phyloP scores from a whole-genome alignment of 768 basidiomycete genomes.

The Cystoderma amianthinum region DNA sequence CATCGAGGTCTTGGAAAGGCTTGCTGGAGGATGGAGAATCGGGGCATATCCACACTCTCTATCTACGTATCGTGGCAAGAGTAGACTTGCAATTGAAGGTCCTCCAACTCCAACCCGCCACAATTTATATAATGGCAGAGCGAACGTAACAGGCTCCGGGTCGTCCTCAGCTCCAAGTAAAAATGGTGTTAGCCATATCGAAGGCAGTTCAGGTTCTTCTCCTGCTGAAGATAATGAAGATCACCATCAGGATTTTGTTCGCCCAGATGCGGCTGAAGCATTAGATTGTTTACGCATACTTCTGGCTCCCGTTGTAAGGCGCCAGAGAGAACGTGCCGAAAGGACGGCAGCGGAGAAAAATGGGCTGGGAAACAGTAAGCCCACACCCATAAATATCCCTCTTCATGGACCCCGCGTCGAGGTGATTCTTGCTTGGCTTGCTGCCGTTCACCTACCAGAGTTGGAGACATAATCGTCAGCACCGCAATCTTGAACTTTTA shows the following conservation, averaged over 20 bases:
- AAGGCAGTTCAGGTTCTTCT: background rate
- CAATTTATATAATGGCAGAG: background rate
- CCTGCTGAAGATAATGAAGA: slow-evolving; percentile 8
- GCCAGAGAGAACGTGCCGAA: slow-evolving; percentile 54
- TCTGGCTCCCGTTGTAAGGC: slow-evolving; percentile 60
- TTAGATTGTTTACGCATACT: slow-evolving; percentile 69
- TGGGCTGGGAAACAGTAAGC: slow-evolving; percentile 46
- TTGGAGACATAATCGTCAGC: slow-evolving; percentile 46
- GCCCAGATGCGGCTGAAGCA: slow-evolving; percentile 40
- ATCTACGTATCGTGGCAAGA: slow-evolving; percentile 26
- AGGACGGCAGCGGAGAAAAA: slow-evolving; percentile 44
- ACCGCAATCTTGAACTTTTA: background rate
- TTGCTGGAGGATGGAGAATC: slow-evolving; percentile 68
- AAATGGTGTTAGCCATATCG: background rate
- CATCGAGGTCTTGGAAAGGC: slow-evolving; percentile 75
- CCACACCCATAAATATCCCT: slow-evolving; percentile 69
- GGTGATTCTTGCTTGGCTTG: slow-evolving; percentile 80
- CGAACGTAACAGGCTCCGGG: background rate
- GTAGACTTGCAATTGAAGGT: slow-evolving; percentile 38
- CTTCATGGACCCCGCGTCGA: slow-evolving; percentile 84
- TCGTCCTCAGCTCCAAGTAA: background rate
- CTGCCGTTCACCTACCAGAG: slow-evolving; percentile 72
- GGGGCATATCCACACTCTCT: slow-evolving; percentile 57
- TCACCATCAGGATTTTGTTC: slow-evolving; percentile 9
- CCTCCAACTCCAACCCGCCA: slow-evolving; percentile 14